Evolutionary conservation across 345 rosid species (phyloP).

Genomic region (Trapa bicornis): DNA sequence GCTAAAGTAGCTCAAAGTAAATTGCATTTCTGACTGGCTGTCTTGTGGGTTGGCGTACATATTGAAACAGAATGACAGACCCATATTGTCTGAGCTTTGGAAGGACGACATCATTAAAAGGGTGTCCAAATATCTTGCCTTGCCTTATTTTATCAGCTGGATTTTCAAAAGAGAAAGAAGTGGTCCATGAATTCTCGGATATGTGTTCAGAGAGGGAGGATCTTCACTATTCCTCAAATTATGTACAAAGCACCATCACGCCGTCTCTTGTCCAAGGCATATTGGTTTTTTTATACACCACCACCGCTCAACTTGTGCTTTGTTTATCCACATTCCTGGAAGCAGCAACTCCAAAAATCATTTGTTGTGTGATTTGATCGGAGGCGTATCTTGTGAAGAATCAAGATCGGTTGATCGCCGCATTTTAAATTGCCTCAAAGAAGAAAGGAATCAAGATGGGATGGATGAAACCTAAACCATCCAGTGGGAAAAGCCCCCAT

Average conservation of each 20-base stretch:
- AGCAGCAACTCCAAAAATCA: too few relatives aligned
- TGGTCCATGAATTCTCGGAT: conserved; percentile 3
- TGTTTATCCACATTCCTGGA: too few relatives aligned
- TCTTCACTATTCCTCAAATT: not conserved
- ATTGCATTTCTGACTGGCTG: not conserved
- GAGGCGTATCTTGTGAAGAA: too few relatives aligned
- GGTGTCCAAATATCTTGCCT: not conserved
- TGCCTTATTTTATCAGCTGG: not conserved
- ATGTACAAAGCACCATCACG: not conserved
- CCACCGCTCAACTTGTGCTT: too few relatives aligned
- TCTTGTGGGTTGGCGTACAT: too few relatives aligned
- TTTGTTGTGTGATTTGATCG: too few relatives aligned
- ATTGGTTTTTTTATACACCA: too few relatives aligned
- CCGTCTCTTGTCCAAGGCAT: not conserved
- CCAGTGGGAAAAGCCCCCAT: too few relatives aligned
- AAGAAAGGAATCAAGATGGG: too few relatives aligned
- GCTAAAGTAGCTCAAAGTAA: not conserved
- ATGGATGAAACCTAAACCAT: too few relatives aligned
- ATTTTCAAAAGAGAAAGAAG: not conserved
- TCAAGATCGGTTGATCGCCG: too few relatives aligned
- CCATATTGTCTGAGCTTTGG: not conserved
- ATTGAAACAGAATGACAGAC: not conserved
- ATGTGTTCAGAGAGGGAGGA: not conserved
- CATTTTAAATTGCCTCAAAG: too few relatives aligned
- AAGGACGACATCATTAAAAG: not conserved